These are phyloP conservation scores for Vitis labrusca DNA, from an alignment of 164 flowering plant genomes.

Conservation along the genomic window DNA sequence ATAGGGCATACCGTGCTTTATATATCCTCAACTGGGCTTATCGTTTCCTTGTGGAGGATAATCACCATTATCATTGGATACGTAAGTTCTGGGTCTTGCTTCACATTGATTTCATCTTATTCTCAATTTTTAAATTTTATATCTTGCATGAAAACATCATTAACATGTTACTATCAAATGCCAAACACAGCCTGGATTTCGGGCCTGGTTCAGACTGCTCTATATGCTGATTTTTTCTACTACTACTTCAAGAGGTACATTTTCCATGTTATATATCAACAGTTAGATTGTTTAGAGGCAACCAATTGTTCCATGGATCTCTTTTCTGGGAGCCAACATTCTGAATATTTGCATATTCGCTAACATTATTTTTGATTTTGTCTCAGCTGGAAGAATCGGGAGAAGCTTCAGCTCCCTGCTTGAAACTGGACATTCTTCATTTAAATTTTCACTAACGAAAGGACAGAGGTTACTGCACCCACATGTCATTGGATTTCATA, in stretches of 20 bases:
- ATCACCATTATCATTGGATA: conserved; percentile 47
- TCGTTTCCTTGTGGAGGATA: conserved; percentile 41
- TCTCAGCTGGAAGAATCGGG: conserved; percentile 63
- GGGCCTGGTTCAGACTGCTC: conserved; percentile 68
- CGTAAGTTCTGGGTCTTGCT: conserved; percentile 32
- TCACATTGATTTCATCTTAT: neutral
- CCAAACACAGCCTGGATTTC: conserved; percentile 56
- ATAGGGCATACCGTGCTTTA: conserved; percentile 57
- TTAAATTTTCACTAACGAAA: too few relatives aligned
- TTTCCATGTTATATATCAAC: neutral
- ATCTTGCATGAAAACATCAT: neutral
- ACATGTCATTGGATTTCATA: too few relatives aligned
- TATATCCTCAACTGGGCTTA: conserved; percentile 64
- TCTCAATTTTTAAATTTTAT: neutral
- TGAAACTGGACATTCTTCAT: conserved; percentile 11
- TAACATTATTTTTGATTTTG: neutral
- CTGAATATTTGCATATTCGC: neutral
- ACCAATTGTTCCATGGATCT: neutral
- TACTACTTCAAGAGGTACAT: conserved; percentile 62
- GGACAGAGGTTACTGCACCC: too few relatives aligned
- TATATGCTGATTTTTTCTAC: conserved; percentile 75
- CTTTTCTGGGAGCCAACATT: neutral
- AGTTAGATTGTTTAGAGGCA: neutral
- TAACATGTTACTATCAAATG: conserved; percentile 2
- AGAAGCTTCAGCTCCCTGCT: conserved; percentile 53